Conservation (phyloP, 1,284 basidiomycete genomes). For the Pseudozyma flocculosa region DNA sequence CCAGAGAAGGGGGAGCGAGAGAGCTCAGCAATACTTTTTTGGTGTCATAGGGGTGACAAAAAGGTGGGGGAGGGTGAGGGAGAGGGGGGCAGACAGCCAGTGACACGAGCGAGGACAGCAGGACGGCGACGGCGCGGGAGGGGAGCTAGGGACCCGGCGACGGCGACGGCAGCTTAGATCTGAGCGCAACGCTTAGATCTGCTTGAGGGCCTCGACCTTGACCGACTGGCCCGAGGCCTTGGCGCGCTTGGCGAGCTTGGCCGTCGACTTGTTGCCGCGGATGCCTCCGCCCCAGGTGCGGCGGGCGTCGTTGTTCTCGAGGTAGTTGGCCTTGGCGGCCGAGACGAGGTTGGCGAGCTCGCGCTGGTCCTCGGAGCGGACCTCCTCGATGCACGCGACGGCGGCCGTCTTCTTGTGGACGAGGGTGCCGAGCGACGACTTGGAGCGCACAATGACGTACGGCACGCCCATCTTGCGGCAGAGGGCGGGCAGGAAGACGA, state of each 20-base stretch:
- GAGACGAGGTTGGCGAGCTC: conserved; percentile 89
- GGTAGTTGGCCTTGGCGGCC: conserved; percentile 91
- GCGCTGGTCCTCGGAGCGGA: conserved; percentile 88
- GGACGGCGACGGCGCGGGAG: no score
- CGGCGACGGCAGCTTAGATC: no score
- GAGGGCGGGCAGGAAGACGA: conserved; percentile 91
- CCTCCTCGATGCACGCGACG: conserved; percentile 86
- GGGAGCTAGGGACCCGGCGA: no score
- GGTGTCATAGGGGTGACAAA: no score
- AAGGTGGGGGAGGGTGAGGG: no score
- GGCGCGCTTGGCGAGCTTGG: conserved; percentile 90
- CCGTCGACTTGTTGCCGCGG: conserved; percentile 87
- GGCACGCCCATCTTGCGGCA: conserved; percentile 99
- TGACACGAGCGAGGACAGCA: no score
- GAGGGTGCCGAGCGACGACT: conserved; percentile 92
- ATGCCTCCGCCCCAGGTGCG: conserved; percentile 94
- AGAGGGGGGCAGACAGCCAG: no score
- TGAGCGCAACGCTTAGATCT: no score
- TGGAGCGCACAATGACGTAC: conserved; percentile 95
- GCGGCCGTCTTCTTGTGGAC: conserved; percentile 98
- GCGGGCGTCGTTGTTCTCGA: conserved; percentile 94
- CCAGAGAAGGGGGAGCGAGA: no score
- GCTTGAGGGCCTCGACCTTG: neutral
- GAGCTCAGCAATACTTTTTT: no score
- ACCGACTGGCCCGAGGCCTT: conserved; percentile 69